Percentiles rank a stretch among this genome's conserved stretches.
Conservation (phyloP, 2,329 filamentous ascomycete genomes). For the Paecilomyces formosus region DNA sequence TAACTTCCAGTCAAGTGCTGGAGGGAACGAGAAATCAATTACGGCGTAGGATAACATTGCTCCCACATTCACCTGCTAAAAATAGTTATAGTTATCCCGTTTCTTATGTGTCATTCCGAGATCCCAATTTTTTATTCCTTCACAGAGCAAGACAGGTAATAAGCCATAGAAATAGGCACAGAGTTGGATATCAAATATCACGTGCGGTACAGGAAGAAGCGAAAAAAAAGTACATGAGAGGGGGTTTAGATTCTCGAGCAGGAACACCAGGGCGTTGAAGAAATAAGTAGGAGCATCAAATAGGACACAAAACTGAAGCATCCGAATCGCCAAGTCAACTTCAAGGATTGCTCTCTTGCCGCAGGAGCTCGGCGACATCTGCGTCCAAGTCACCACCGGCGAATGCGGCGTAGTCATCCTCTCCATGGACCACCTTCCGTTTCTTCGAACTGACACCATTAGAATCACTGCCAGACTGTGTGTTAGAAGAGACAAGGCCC, state of each 20-base stretch:
- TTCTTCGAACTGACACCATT: conserved; percentile 36
- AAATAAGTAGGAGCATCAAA: not conserved
- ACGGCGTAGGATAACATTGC: not conserved
- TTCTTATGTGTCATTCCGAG: not conserved
- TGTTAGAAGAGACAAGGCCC: conserved; percentile 10
- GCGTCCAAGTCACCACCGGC: conserved; percentile 52
- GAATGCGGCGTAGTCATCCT: conserved; percentile 39
- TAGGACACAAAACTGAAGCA: not conserved
- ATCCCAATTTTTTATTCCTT: not conserved
- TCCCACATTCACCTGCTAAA: not conserved
- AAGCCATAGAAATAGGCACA: not conserved
- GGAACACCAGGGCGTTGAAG: no score
- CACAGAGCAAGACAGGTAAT: not conserved
- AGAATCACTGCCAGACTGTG: conserved; percentile 13
- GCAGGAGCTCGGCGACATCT: conserved; percentile 53
- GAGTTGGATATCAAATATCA: not conserved
- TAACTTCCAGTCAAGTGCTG: no score
- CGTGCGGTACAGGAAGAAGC: no score
- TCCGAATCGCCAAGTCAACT: conserved; percentile 2
- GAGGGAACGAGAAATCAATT: no score
- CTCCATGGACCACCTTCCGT: conserved; percentile 40
- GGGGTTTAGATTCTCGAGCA: no score
- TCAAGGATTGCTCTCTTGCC: conserved; percentile 32
- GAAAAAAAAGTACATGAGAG: no score
- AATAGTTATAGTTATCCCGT: not conserved